Evolutionary conservation across 2,329 filamentous ascomycete species (phyloP).

Genomic region (Fusarium temperatum): DNA sequence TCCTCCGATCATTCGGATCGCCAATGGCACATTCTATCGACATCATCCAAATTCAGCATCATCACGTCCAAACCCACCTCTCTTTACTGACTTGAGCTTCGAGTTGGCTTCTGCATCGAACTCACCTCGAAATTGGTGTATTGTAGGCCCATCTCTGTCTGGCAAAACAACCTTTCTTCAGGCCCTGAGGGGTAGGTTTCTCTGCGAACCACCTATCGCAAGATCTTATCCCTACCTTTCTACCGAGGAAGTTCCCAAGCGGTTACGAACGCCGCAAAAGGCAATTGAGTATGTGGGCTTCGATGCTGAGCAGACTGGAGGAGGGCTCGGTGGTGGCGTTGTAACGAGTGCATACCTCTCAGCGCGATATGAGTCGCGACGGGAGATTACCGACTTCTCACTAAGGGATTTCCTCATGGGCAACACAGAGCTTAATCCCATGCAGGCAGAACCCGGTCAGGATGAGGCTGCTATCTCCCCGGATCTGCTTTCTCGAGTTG

Average conservation of each 20-base stretch:
- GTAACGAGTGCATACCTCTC: slow-evolving; percentile 83
- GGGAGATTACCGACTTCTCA: slow-evolving; percentile 89
- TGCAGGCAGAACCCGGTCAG: slow-evolving; percentile 51
- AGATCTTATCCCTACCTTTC: slow-evolving; percentile 83
- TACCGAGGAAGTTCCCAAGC: slow-evolving; percentile 64
- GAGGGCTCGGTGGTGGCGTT: slow-evolving; percentile 61
- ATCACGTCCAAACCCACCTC: slow-evolving; percentile 69
- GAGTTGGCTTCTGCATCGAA: slow-evolving; percentile 67
- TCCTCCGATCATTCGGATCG: slow-evolving; percentile 74
- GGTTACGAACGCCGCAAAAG: slow-evolving; percentile 66
- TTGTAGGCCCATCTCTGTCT: slow-evolving; percentile 81
- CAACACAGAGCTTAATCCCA: slow-evolving; percentile 83
- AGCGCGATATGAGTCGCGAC: slow-evolving; percentile 86
- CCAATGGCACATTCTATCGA: slow-evolving; percentile 84
- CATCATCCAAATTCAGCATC: slow-evolving; percentile 69
- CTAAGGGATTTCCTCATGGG: slow-evolving; percentile 83
- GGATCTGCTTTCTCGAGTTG: slow-evolving; percentile 67
- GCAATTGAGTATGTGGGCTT: slow-evolving; percentile 94
- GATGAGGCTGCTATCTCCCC: slow-evolving; percentile 59
- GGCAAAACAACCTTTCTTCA: slow-evolving; percentile 87
- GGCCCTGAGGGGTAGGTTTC: slow-evolving; percentile 76
- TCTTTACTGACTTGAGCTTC: slow-evolving; percentile 79
- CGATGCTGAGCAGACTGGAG: slow-evolving; percentile 72
- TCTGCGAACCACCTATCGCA: slow-evolving; percentile 79
- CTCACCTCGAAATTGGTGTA: slow-evolving; percentile 75